A percentile compares a stretch with the other conserved stretches of the same genome.
These are phyloP conservation scores for Globomyces pollinis-pini DNA, from an alignment of 192 early-diverging fungal species.

Conservation along the genomic window DNA sequence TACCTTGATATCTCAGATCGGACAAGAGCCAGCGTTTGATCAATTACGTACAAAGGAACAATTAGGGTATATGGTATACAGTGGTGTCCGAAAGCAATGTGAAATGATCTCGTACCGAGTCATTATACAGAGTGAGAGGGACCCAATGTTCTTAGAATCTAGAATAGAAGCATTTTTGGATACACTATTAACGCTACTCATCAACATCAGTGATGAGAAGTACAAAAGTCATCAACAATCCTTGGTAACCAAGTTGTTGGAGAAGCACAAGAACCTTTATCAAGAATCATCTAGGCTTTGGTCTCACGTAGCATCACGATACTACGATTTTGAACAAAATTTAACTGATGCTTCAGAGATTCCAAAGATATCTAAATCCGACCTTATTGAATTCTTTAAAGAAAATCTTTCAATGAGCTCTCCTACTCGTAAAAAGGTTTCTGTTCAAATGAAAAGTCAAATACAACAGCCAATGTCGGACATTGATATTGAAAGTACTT, in stretches of 20 bases:
- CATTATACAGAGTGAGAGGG: conserved; percentile 80
- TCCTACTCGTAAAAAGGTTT: background rate
- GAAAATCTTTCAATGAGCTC: background rate
- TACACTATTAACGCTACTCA: conserved; percentile 28
- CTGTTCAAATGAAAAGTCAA: background rate
- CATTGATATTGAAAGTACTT: too few relatives aligned
- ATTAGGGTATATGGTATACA: conserved; percentile 68
- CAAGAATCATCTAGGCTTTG: conserved; percentile 64
- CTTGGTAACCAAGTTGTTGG: conserved; percentile 51
- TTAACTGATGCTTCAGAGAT: conserved; percentile 48
- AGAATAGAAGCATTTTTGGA: conserved; percentile 73
- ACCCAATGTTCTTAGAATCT: conserved; percentile 70
- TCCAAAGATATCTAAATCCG: background rate
- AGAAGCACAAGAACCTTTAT: conserved; percentile 68
- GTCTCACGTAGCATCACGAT: conserved; percentile 56
- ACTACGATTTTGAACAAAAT: conserved; percentile 76
- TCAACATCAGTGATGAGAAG: conserved; percentile 54
- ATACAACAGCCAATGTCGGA: background rate
- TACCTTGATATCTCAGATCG: conserved; percentile 70
- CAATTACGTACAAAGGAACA: conserved; percentile 82
- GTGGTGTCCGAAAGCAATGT: conserved; percentile 62
- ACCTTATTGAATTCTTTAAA: background rate
- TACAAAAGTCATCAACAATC: conserved; percentile 62
- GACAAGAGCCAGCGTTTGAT: conserved; percentile 86
- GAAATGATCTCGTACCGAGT: conserved; percentile 72